These are phyloP conservation scores for Tetradesmus obliquus DNA, from an alignment of 139 green algal species.

Conservation along the genomic window DNA sequence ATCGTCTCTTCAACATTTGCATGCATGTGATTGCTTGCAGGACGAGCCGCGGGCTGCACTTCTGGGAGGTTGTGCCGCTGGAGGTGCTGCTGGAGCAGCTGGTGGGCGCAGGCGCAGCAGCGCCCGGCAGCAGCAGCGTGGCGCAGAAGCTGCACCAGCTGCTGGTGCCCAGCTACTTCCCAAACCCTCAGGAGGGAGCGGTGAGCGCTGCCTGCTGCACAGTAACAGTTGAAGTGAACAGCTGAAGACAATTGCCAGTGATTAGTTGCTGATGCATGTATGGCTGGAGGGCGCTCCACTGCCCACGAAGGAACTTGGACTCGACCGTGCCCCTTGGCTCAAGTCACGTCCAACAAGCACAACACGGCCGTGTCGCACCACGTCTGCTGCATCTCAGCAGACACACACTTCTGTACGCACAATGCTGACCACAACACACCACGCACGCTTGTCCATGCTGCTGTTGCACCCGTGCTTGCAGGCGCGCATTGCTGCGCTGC, in stretches of 20 bases:
- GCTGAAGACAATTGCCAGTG: too few species aligned
- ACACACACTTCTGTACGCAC: not conserved
- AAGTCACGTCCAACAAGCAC: too few species aligned
- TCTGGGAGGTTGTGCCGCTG: conserved; percentile 73
- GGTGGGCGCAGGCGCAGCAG: conserved; percentile 41
- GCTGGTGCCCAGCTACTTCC: conserved; percentile 78
- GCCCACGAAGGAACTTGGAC: too few species aligned
- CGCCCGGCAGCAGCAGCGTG: conserved; percentile 27
- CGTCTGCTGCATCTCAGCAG: not conserved
- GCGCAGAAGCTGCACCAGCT: conserved; percentile 64
- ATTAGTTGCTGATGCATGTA: too few species aligned
- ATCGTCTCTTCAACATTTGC: not conserved
- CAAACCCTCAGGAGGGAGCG: conserved; percentile 60
- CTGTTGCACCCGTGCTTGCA: conserved; percentile 39
- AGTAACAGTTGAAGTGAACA: not conserved
- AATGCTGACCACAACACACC: not conserved
- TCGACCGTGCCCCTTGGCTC: too few species aligned
- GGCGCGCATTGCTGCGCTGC: conserved; percentile 69
- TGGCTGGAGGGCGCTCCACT: too few species aligned
- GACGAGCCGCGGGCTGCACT: conserved; percentile 62
- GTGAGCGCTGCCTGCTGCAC: conserved; percentile 46
- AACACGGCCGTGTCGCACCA: not conserved
- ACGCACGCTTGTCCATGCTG: not conserved
- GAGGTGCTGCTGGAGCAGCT: conserved; percentile 72
- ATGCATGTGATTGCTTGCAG: not conserved